Percentiles rank a stretch among this genome's conserved stretches.
phyloP scores from a whole-genome alignment of 441 rosid species.

The Flueggea neowawraea region DNA sequence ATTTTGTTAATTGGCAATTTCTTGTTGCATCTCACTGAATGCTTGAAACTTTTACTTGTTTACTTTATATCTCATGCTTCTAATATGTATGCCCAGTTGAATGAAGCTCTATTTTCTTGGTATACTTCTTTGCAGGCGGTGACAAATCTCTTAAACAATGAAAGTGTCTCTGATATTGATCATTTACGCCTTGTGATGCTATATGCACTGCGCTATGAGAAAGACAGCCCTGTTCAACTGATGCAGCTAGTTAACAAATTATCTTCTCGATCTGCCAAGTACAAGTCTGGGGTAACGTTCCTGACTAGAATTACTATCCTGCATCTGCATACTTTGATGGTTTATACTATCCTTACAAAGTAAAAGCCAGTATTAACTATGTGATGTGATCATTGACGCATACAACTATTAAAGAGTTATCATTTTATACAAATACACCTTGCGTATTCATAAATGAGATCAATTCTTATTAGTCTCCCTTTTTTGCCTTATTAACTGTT shows the following conservation, averaged over 20 bases:
- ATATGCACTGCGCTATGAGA: slow-evolving; percentile 96
- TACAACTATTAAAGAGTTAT: no score
- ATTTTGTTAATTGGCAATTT: no score
- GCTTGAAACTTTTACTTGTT: no score
- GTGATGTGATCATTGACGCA: no score
- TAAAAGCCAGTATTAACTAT: no score
- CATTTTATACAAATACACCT: no score
- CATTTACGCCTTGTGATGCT: slow-evolving; percentile 83
- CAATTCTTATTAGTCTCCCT: no score
- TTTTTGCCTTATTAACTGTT: no score
- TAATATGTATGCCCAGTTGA: not conserved
- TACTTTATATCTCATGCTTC: no score
- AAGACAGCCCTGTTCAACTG: slow-evolving; percentile 94
- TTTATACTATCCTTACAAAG: no score
- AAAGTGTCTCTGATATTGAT: slow-evolving; percentile 81
- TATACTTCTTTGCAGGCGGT: slow-evolving; percentile 71
- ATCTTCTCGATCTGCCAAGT: slow-evolving; percentile 83
- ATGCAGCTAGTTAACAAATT: slow-evolving; percentile 97
- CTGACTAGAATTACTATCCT: slow-evolving; percentile 10
- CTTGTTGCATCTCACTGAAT: not conserved
- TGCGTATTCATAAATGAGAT: no score
- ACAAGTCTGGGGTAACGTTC: slow-evolving; percentile 83
- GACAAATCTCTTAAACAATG: slow-evolving; percentile 79
- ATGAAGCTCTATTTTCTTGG: slow-evolving; percentile 12
- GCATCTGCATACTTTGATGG: slow-evolving; percentile 6